Evolutionary conservation across 495 filamentous ascomycete genomes (phyloP), one percentile per base, ranked within the genome.

Genomic region (Daldinia decipiens): DNA sequence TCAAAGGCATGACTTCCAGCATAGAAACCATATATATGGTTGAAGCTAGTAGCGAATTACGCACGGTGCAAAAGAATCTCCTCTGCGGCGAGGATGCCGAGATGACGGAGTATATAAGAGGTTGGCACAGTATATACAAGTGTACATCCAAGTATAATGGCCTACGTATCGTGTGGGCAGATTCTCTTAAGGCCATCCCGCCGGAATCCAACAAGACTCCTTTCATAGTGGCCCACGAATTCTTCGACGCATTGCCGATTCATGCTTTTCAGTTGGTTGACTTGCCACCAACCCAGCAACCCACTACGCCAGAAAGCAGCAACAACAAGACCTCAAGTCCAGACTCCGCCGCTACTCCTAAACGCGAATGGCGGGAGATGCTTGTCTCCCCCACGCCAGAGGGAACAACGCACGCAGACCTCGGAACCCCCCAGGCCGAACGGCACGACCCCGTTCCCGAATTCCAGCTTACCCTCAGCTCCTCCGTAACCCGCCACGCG

Each of bases 241-340:
- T 99, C 84, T 98, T 99, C 79, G 95, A 99, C 74, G 95, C 95
- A n/a, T 91, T 98, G 5, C 95, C 95, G 39, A 97, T 99, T 74
- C 93, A 99, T 79, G 91, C 93, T 65, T 99, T 99, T 79, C 90
- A 97, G 75, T 90, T 90, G 26, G 76, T 79, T 70, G 50, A 79
- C 45, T 79, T 93, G 34, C 80, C 86, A 45, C 78, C 84, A 31
- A 78, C 79, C 63, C 76, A 82, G 65, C 69, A 80, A 73, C 55
- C 63, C 45, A 78, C 84, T 31, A 79, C 84, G 15, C 50, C 79
- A 74, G 80, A 78, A 15, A 61, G 56, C 39, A 45, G 56, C 39
- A 45, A 21, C 51, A 47, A 56, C 77, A 43, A 76, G 53, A 34
- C 71, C 61, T 82, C 80, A 4, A 79, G 83, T 21, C 84, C 79